Base-by-base conservation (phyloP, 345 rosid genomes). In the Raphanus raphanistrum region DNA sequence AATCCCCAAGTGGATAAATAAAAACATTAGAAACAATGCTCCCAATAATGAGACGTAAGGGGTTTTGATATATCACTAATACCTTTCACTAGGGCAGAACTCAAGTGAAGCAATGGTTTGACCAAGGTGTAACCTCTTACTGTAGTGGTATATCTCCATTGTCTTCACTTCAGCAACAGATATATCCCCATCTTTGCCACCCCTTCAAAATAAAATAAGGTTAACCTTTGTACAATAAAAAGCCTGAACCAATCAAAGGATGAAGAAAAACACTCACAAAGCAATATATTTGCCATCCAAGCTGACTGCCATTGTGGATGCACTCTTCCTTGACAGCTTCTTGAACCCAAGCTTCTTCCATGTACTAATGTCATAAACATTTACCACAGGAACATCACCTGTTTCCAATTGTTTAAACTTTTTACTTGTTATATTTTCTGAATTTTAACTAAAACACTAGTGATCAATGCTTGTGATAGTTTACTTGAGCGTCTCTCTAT, bases 211-310 rank as follows among this genome's bases (percentile, higher is more conserved):
- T 32, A 35, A 6, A 35, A 35, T 35, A 6, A 36, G 11, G 43
- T 36, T 36, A 17, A 41, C 3, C 10, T 63, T 59, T 54, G 15
- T 32, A 77, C 4, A 73, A 33, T 48, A 43, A 72, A 8, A 59
- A 68, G 6, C 74, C 31, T 63, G n/a, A 54, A 26, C 48, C 13
- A 41, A 41, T 41, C 48, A 41, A 28, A 29, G 43, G 70, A 35
- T 45, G 66, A 80, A 76, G 38, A 25, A 41, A 59, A 92, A 67
- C 41, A 81, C 99, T 88, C 83, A 95, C 97, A 83, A 71, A 75
- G 97, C 94, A 81, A 95, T 90, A 81, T 95, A 95, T 87, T 92
- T 95, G 36, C 98, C 99, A 77, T 92, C 96, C 82, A 84, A 76
- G 86, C 99, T 95, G 81, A 92, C 83, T 31, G 97, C 87, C 94